A percentile compares a stretch with the other conserved stretches of the same genome.
These are phyloP conservation scores for Pterocarpus santalinus DNA, from an alignment of 306 rosid genomes.

Conservation along the genomic window DNA sequence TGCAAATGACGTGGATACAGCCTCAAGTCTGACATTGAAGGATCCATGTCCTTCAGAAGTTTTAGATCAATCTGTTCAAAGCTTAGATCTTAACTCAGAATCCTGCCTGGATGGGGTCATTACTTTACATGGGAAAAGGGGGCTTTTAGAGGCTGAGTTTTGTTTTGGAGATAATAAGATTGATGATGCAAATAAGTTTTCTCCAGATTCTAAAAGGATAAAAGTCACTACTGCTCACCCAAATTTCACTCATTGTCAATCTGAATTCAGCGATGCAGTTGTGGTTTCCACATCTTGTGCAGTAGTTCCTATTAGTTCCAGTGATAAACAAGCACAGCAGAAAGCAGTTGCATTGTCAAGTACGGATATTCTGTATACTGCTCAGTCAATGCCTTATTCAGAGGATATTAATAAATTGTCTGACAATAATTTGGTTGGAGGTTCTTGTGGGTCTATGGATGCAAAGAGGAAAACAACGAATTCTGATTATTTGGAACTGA, in stretches of 20 bases:
- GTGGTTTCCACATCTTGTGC: slow-evolving; percentile 51
- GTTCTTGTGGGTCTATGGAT: slow-evolving; percentile 49
- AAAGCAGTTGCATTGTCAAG: slow-evolving; percentile 50
- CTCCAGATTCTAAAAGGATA: slow-evolving; percentile 52
- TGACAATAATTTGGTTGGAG: slow-evolving; percentile 48
- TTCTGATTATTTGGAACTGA: slow-evolving; percentile 53
- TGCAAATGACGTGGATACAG: slow-evolving; percentile 52
- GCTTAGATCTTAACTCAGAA: slow-evolving; percentile 50
- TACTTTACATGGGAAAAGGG: slow-evolving; percentile 46
- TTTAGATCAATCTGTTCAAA: slow-evolving; percentile 56
- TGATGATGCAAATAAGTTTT: slow-evolving; percentile 43
- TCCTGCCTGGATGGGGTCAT: slow-evolving; percentile 43
- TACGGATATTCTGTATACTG: slow-evolving; percentile 38
- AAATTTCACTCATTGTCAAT: slow-evolving; percentile 39
- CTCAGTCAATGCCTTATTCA: slow-evolving; percentile 51
- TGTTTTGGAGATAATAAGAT: slow-evolving; percentile 45
- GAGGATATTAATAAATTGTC: slow-evolving; percentile 49
- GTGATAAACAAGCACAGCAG: slow-evolving; percentile 52
- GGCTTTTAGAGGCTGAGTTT: slow-evolving; percentile 50
- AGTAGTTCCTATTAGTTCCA: slow-evolving; percentile 49
- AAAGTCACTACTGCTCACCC: slow-evolving; percentile 50
- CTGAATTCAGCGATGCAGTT: slow-evolving; percentile 52
- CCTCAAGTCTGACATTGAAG: slow-evolving; percentile 43
- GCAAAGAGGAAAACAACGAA: slow-evolving; percentile 45
- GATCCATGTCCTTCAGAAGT: slow-evolving; percentile 52